Evolutionary conservation across 169 alveolate genomes (phyloP), one percentile per base, ranked within the genome.

Genomic region (Plasmodium cynomolgi): DNA sequence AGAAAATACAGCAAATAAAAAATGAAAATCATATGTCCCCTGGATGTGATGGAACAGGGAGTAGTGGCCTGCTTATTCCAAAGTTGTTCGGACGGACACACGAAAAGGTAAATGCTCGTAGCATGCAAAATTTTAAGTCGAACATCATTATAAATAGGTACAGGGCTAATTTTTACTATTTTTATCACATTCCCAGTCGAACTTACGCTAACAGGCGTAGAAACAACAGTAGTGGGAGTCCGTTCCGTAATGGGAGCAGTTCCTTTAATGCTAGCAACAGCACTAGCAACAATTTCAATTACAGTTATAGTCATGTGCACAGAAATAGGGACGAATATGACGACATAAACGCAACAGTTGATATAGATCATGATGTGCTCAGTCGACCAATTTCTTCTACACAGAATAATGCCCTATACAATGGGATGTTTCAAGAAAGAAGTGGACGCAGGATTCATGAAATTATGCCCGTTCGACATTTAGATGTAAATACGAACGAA

Each of bases 131-230:
- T 68, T 20, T 84, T 39, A 92, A 92, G 34, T 84, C 94, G 47
- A 93, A 79, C 50, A 93, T 91, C 54, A 84, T 56, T 26, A 91
- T 83, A 26, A 93, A 93, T 58, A 84, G 92, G 56, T 91, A 93
- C 58, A 75, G 86, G 50, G 92, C 94, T 6, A 77, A 93, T 80
- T 91, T 83, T 62, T 91, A 84, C 71, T 91, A 93, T 79, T 91
- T 91, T 68, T 91, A 75, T 58, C 72, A 31, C 6, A 29, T 68
- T 13, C 77, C 77, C 31, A 68, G n/a, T 68, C 39, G 39, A 26
- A 68, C n/a, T 68, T 20, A 26, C 77, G 37, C 77, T 68, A 68
- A 29, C 77, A 68, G 31, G 37, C 37, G 37, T 29, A 68, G 77
- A 68, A 85, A 85, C 23, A 71, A 31, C 23, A 71, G 9, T 37